Percentiles rank a stretch among this genome's conserved stretches.
Evolutionary conservation across 164 flowering plant species (phyloP).

Genomic region (Vitis labrusca): DNA sequence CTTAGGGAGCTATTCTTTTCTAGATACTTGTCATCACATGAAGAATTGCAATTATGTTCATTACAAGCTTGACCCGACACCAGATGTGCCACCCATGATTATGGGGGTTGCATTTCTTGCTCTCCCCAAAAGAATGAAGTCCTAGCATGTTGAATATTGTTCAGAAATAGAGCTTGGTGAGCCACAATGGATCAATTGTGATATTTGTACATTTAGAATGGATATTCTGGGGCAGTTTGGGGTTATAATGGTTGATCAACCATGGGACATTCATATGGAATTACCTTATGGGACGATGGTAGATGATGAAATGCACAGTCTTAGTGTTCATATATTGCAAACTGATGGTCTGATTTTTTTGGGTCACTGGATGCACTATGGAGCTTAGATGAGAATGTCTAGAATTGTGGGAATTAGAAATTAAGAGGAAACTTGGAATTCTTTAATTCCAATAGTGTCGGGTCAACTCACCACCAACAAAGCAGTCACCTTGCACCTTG

Average conservation of each 20-base stretch:
- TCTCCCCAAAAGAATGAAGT: conserved; percentile 65
- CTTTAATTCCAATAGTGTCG: too few relatives aligned
- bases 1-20: conserved; percentile 94
- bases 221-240: conserved; percentile 96
- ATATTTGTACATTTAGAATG: conserved; percentile 86
- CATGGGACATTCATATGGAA: conserved; percentile 99
- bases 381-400: too few relatives aligned
- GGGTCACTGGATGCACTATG: too few relatives aligned
- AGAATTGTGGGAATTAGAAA: too few relatives aligned
- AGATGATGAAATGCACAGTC: conserved; percentile 97
- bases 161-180: conserved; percentile 97
- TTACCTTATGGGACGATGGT: conserved; percentile 99
- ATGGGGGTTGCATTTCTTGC: conserved; percentile 49
- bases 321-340: conserved; percentile 90
- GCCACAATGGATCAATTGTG: conserved; percentile 97
- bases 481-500: too few relatives aligned
- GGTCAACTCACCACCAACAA: too few relatives aligned
- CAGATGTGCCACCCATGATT: conserved; percentile 69
- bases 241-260: conserved; percentile 99
- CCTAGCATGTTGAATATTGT: conserved; percentile 91
- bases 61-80: conserved; percentile 89
- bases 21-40: conserved; percentile 98
- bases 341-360: too few relatives aligned
- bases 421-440: too few relatives aligned
- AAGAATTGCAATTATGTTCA: conserved; percentile 99